These are phyloP conservation scores for Fraxinus excelsior DNA, from an alignment of 257 asterid species.

Conservation along the genomic window DNA sequence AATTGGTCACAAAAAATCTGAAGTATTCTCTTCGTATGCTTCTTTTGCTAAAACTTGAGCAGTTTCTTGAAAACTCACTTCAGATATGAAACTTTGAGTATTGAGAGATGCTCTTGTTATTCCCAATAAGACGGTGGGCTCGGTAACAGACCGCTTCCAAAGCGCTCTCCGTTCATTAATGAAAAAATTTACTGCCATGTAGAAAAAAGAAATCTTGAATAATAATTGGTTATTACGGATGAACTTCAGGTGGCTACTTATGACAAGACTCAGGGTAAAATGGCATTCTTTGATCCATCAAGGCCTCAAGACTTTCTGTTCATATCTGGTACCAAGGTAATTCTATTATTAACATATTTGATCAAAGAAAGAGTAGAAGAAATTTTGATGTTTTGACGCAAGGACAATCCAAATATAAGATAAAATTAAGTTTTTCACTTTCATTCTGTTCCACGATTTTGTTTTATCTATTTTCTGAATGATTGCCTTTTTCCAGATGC, in stretches of 20 bases:
- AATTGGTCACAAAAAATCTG: background rate
- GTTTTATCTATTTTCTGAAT: background rate
- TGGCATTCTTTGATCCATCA: constrained; percentile 98
- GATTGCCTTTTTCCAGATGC: constrained; percentile 56
- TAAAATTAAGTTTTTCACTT: background rate
- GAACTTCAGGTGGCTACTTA: constrained; percentile 83
- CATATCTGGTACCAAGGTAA: constrained; percentile 96
- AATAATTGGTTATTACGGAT: constrained; percentile 1
- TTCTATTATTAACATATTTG: background rate
- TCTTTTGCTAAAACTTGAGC: too few species aligned
- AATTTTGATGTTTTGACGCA: background rate
- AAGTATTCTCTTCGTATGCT: background rate
- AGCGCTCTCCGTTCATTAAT: background rate
- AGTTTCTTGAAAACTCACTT: too few species aligned
- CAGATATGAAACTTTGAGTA: too few species aligned
- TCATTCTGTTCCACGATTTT: background rate
- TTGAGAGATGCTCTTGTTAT: too few species aligned
- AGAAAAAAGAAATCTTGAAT: background rate
- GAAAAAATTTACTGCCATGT: background rate
- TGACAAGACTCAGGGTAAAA: constrained; percentile 75
- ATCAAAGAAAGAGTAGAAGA: background rate
- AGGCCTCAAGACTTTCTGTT: constrained; percentile 86
- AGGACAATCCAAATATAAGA: background rate
- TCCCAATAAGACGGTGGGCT: too few species aligned
- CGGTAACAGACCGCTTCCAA: too few species aligned